Evolutionary conservation across 768 basidiomycete species (phyloP), one percentile per base, ranked within the genome.

Genomic region (Nidularia sp.): DNA sequence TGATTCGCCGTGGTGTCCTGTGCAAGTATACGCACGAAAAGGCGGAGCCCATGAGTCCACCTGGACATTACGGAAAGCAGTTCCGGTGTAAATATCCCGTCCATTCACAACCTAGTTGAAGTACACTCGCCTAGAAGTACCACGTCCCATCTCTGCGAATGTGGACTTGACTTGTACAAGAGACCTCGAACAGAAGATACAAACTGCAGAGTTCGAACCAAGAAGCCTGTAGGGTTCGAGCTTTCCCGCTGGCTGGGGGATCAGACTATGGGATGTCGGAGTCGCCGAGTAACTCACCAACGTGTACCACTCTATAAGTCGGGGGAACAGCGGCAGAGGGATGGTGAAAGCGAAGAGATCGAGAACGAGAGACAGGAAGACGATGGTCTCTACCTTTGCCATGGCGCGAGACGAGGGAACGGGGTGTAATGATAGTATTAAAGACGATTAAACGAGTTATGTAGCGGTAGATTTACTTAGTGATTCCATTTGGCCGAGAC

Each of bases 281-380:
- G 51, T 44, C 42, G 34, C 15, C n/a, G 31, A 10, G 50, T 15
- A 22, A 67, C 81, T 60, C 57, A 88, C 90, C 63, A 83, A 67
- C 1, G 85, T 86, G 64, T 93, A 95, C 89, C 89, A 93, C 70
- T 95, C 87, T 42, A 97, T 94, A 47, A 98, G 76, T n/a, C 95
- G 84, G n/a, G 96, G 96, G 68, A 98, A 98, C 32, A 98, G 81
- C 18, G 96, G 96, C n/a, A 98, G 77, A 7, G 93, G 94, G 45
- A 96, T 90, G 22, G 93, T 97, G 69, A 95, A 96, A 9, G 93
- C 91, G 78, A 77, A 72, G 22, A 99, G 81, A 68, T 99, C 96
- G 41, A 98, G 78, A 25, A 99, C 78, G 32, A 99, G 75, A 2
- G 94, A 94, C 49, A 93, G 63, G 70, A 99, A 98, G 44, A 98